Evolutionary conservation across 2,329 filamentous ascomycete genomes (phyloP), one percentile per base, ranked within the genome.

Genomic region (Colletotrichum eleusines): DNA sequence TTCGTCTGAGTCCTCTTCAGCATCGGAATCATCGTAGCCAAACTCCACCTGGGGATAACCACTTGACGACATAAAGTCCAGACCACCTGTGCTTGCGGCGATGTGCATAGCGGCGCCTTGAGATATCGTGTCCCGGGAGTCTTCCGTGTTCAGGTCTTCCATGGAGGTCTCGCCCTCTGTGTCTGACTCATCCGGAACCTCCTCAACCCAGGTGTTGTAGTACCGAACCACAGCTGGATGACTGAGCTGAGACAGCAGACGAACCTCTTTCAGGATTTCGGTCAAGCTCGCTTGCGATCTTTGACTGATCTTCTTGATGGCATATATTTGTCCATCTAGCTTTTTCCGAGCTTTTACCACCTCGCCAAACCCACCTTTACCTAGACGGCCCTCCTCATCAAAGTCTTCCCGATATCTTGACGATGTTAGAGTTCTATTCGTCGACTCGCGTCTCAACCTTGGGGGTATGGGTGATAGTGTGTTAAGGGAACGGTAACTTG

Each of bases 251-350:
- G 95, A 97, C 20, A 99, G 85, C 11, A 98, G 83, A 78, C 95
- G 92, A 50, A 98, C 95, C 79, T 96, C 93, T 65, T 93, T 94
- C 33, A 95, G 79, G 16, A 95, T 91, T 77, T 97, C 93, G 0
- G 92, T 95, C 48, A 98, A 84, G 69, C 92, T 93, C 69, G 91
- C 87, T 33, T 92, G 88, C 1, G 94, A 94, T 62, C 91, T 91
- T 75, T 96, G 93, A 1, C 91, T 94, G 72, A 99, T 96, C 79
- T 98, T 98, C 80, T 99, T 99, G 78, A 99, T 93, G 23, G 96
- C 96, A 81, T 98, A 99, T 53, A 97, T 91, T 69, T 95, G 93
- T 0, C 94, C 94, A 78, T 98, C 96, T 5, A 98, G 89, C 82
- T 73, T 97, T 80, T 97, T 97, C 40, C 95, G 89, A 3, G 95